Conservation (phyloP, 108 stramenopile genomes). For the Nitzschia inconspicua region DNA sequence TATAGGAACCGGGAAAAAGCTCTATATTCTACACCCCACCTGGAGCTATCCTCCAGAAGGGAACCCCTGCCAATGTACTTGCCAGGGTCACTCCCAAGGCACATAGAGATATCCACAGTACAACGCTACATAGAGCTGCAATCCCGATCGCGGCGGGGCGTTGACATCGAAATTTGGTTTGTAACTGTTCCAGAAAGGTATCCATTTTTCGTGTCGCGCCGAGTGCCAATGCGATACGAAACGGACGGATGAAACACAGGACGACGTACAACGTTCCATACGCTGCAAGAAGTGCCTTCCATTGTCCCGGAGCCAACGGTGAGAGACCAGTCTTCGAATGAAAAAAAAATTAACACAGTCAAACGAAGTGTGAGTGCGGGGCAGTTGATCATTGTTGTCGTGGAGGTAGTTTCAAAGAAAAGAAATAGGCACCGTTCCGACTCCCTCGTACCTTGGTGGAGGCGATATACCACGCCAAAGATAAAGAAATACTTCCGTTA, state of each 20-base stretch:
- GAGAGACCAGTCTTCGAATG: constrained; percentile 59
- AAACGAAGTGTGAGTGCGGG: not conserved
- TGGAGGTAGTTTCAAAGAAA: not conserved
- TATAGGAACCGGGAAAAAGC: no score
- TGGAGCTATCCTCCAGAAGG: constrained; percentile 23
- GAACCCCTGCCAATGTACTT: constrained; percentile 28
- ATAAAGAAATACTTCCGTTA: constrained; percentile 20
- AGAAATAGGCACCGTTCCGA: not conserved
- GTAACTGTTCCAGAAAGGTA: constrained; percentile 6
- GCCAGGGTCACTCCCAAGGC: constrained; percentile 19
- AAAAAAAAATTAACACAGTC: not conserved
- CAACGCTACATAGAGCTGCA: not conserved
- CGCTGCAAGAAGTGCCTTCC: constrained; percentile 64
- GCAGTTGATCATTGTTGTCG: not conserved
- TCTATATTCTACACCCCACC: no score
- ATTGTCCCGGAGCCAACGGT: constrained; percentile 78
- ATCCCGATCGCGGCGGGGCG: constrained; percentile 7
- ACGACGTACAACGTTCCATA: constrained; percentile 68
- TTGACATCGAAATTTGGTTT: constrained; percentile 15
- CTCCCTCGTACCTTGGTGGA: constrained; percentile 15
- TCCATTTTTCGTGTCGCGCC: constrained; percentile 25
- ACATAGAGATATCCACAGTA: constrained; percentile 4
- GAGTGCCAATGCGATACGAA: constrained; percentile 49
- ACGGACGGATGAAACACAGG: constrained; percentile 60
- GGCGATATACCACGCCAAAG: constrained; percentile 26